These are phyloP conservation scores for Macadamia tetraphylla DNA, from an alignment of 164 flowering plant species.

Conservation along the genomic window DNA sequence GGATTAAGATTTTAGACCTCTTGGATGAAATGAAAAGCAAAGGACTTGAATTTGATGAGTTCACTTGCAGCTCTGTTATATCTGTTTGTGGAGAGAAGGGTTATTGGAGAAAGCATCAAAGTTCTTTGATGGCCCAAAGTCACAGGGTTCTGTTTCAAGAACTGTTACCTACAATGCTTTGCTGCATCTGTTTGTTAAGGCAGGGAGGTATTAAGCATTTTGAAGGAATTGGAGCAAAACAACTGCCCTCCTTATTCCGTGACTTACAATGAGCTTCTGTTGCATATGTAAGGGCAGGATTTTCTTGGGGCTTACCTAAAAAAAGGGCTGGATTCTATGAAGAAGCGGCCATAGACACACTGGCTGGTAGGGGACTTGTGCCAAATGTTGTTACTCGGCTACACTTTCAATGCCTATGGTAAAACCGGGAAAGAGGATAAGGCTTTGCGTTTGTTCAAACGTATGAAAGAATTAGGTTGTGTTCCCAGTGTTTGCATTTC, in stretches of 20 bases:
- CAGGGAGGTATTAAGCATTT: constrained; percentile 62
- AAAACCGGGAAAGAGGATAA: too few species aligned
- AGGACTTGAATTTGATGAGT: constrained; percentile 75
- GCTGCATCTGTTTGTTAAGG: constrained; percentile 77
- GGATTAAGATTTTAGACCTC: constrained; percentile 54
- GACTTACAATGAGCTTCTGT: constrained; percentile 87
- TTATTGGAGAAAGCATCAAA: constrained; percentile 36
- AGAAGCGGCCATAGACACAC: constrained; percentile 68
- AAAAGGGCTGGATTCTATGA: constrained; percentile 19
- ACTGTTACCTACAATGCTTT: constrained; percentile 76
- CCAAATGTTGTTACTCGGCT: constrained; percentile 7
- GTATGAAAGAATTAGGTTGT: too few species aligned
- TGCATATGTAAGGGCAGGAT: constrained; percentile 81
- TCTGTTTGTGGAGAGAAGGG: constrained; percentile 90
- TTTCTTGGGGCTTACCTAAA: constrained; percentile 4
- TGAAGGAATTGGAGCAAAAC: constrained; percentile 85
- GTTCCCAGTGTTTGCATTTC: too few species aligned
- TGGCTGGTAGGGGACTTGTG: constrained; percentile 52
- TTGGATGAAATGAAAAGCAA: constrained; percentile 67
- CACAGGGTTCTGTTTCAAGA: constrained; percentile 58
- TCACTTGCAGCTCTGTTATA: constrained; percentile 87
- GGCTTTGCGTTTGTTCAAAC: too few species aligned
- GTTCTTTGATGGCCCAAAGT: constrained; percentile 31
- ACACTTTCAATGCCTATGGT: too few species aligned
- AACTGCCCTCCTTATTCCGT: constrained; percentile 63